Evolutionary conservation across 116 monocot genomes (phyloP), one percentile per base, ranked within the genome.

Genomic region (Iris pallida): DNA sequence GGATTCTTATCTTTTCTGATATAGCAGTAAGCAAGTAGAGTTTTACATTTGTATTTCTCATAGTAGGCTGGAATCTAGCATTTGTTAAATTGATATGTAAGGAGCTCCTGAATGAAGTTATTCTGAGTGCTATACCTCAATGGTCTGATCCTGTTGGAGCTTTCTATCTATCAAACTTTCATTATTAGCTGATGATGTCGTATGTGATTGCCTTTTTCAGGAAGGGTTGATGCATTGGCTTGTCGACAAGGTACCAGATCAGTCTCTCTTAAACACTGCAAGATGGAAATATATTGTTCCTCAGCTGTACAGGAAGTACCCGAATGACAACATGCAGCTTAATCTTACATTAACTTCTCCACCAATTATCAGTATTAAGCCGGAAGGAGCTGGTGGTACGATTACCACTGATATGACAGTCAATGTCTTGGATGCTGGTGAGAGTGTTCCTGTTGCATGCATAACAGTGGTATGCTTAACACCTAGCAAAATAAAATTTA

Each of bases 251-350:
- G 83, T 90, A 55, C 83, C 97, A 12, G 78, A 87, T 59, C 92
- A 97, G 70, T 79, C 90, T 60, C 71, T 92, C 49, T 45, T 97
- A 40, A 92, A 97, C 66, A 97, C 97, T 54, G 81, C 81, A 63
- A 83, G 78, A 57, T 97, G 85, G 83, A 87, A 76, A 57, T 90
- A 62, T 76, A 69, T 97, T 41, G 78, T 97, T 73, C 97, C 97
- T 16, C 74, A 83, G 47, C 74, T 97, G 68, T 97, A 90, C 74
- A 77, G 66, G 57, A 85, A 76, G 75, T 97, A 92, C 68, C 97
- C 97, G 1, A 85, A 97, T 73, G 92, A 92, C 70, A 81, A 86
- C 19, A 97, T 97, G 88, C 69, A 76, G 55, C 71, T 97, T 19
- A 82, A 97, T 80, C 75, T 97, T 61, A 81, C 90, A 53, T 66